Evolutionary conservation across 2,329 filamentous ascomycete species (phyloP), one percentile per base, ranked within the genome.

Genomic region (Claviceps sorghi): DNA sequence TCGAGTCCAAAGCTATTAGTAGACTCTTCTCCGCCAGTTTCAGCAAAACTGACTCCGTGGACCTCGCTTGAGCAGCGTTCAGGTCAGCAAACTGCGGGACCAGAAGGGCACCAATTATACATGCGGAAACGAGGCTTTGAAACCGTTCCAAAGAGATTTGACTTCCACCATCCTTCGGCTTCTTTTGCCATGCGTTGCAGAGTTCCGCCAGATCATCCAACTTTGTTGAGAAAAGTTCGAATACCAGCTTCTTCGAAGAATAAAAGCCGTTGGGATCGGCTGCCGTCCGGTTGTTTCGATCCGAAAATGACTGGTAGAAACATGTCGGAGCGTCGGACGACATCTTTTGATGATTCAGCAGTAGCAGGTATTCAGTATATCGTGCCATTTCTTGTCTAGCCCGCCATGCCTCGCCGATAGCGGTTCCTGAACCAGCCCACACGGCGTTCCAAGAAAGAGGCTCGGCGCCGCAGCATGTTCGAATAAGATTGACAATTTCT

Each of bases 401-500:
- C 53, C 67, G 70, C 69, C 76, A 72, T 2, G 72, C 69, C 53
- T 78, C 74, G 10, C 68, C 66, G 42, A 80, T 67, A 1, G 68
- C 58, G 0, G 75, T 74, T 7, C 74, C 73, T n/a, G 73, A 72
- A 2, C 69, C 62, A 32, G 67, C 62, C 15, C 68, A 62, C 2
- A 64, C 60, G 1, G 54, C 55, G 9, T 59, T 55, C 47, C 67
- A 59, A 4, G 60, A 52, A 19, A 75, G 54, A 6, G 62, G 58
- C 4, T 65, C 59, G 34, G 66, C 59, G 10, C 86, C 86, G 40
- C 84, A 81, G 59, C 86, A 88, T 17, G 77, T 75, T 55, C 80
- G 72, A n/a, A 95, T 64, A 4, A 95, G 68, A 57, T 80, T 80
- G 40, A 86, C 68, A 22, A 95, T 65, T 57, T 89, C 80, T 34